phyloP scores from a whole-genome alignment of 495 filamentous ascomycete species.

The Aspergillus haitiensis region DNA sequence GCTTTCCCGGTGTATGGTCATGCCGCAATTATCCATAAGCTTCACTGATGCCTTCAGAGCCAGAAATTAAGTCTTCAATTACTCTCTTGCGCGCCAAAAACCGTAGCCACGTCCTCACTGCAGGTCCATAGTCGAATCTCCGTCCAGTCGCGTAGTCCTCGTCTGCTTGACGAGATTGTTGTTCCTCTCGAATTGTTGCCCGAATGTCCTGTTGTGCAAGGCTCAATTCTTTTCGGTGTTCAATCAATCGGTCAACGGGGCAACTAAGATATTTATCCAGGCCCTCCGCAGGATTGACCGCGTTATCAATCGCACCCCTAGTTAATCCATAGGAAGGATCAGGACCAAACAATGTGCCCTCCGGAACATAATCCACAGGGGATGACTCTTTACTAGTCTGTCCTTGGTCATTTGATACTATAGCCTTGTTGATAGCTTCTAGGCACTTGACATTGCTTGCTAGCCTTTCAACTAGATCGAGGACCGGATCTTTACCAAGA shows the following conservation, averaged over 20 bases:
- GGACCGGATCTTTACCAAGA: constrained; percentile 54
- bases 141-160: constrained; percentile 48
- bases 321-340: constrained; percentile 38
- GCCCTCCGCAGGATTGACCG: constrained; percentile 21
- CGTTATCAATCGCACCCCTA: constrained; percentile 34
- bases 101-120: constrained; percentile 46
- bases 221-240: constrained; percentile 33
- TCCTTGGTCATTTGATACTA: constrained; percentile 23
- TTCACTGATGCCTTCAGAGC: background rate
- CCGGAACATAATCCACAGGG: constrained; percentile 3
- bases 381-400: background rate
- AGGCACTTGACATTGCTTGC: constrained; percentile 48
- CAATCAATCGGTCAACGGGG: constrained; percentile 29
- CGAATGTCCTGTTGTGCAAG: constrained; percentile 37
- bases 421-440: constrained; percentile 34
- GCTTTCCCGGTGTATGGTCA: too few relatives aligned
- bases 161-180: constrained; percentile 42
- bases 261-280: constrained; percentile 24
- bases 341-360: constrained; percentile 34
- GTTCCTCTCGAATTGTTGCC: constrained; percentile 44
- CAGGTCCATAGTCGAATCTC: constrained; percentile 50
- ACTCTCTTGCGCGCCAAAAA: constrained; percentile 44
- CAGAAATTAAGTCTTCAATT: constrained; percentile 29
- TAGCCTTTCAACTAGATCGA: constrained; percentile 41
- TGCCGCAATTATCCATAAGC: too few relatives aligned